phyloP scores from a whole-genome alignment of 1,284 basidiomycete species.

The Apiotrichum domesticum region DNA sequence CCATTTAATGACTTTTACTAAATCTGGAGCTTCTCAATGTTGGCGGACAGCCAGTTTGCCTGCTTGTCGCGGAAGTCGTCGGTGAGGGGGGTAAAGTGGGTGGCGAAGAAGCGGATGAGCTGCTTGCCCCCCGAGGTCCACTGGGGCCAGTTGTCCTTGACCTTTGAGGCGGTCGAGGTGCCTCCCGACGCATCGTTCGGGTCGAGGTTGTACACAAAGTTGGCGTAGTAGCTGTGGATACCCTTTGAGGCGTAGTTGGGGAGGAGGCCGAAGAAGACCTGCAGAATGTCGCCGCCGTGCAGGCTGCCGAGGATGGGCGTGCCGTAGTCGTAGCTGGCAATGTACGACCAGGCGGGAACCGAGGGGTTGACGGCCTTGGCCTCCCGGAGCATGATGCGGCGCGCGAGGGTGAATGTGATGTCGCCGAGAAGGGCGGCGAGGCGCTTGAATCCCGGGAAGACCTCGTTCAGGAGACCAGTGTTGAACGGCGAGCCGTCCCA shows the following conservation, averaged over 20 bases:
- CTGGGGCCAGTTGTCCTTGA: constrained; percentile 10
- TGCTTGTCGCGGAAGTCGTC: constrained; percentile 10
- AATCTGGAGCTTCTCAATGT: neutral
- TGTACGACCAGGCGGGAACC: constrained; percentile 17
- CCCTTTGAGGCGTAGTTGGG: constrained; percentile 13
- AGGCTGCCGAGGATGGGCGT: constrained; percentile 16
- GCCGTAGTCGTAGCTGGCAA: constrained; percentile 14
- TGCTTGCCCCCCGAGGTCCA: neutral
- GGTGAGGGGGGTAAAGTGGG: constrained; percentile 2
- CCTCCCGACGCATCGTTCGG: constrained; percentile 15
- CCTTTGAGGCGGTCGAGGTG: constrained; percentile 1
- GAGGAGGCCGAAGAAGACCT: constrained; percentile 18
- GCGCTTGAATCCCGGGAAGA: constrained; percentile 19
- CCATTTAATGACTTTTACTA: neutral
- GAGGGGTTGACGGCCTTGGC: constrained; percentile 4
- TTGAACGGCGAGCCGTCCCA: constrained; percentile 20
- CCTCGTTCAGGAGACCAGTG: constrained; percentile 15
- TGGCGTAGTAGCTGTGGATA: constrained; percentile 17
- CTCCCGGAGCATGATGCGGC: constrained; percentile 10
- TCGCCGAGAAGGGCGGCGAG: constrained; percentile 14
- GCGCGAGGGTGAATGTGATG: constrained; percentile 13
- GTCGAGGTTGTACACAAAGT: constrained; percentile 21
- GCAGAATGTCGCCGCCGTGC: constrained; percentile 13
- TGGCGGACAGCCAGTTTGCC: neutral
- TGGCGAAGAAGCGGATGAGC: constrained; percentile 10